Evolutionary conservation across 768 basidiomycete species (phyloP).

Genomic region (Kwoniella newhampshirensis): DNA sequence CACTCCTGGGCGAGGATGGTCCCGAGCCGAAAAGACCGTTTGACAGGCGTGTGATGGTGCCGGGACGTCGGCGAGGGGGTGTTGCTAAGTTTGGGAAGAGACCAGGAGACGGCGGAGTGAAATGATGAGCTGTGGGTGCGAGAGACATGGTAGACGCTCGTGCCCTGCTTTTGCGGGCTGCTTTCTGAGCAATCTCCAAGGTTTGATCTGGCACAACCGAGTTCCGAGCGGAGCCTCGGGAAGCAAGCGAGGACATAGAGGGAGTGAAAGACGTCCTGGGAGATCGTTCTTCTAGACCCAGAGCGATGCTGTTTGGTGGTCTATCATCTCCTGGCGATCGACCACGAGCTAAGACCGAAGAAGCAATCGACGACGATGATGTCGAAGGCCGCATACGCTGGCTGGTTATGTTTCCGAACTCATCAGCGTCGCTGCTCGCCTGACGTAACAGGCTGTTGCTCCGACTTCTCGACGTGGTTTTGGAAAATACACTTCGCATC

Average conservation of each 20-base stretch:
- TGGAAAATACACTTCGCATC: slow-evolving; percentile 36
- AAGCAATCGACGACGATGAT: slow-evolving; percentile 18
- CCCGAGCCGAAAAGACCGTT: slow-evolving; percentile 31
- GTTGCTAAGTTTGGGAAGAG: slow-evolving; percentile 35
- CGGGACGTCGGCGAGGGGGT: slow-evolving; percentile 40
- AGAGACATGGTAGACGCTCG: slow-evolving; percentile 44
- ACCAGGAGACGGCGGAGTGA: slow-evolving; percentile 24
- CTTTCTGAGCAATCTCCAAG: background rate
- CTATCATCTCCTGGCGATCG: slow-evolving; percentile 16
- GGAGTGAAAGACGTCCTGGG: slow-evolving; percentile 32
- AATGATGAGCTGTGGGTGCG: slow-evolving; percentile 22
- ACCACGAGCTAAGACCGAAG: slow-evolving; percentile 12
- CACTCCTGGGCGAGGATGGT: slow-evolving; percentile 32
- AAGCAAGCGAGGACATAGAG: slow-evolving; percentile 21
- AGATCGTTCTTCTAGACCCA: slow-evolving; percentile 15
- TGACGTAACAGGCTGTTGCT: slow-evolving; percentile 29
- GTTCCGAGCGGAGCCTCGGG: slow-evolving; percentile 8
- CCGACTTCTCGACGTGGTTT: slow-evolving; percentile 16
- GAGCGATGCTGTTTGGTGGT: background rate
- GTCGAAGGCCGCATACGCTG: slow-evolving; percentile 17
- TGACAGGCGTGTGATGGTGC: slow-evolving; percentile 34
- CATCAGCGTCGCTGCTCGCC: slow-evolving; percentile 27
- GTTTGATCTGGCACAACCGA: slow-evolving; percentile 1
- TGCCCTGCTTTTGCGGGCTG: slow-evolving; percentile 16
- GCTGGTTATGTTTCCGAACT: slow-evolving; percentile 31